These are phyloP conservation scores for Pleodorina starrii DNA, from an alignment of 139 green algal species.

Conservation along the genomic window DNA sequence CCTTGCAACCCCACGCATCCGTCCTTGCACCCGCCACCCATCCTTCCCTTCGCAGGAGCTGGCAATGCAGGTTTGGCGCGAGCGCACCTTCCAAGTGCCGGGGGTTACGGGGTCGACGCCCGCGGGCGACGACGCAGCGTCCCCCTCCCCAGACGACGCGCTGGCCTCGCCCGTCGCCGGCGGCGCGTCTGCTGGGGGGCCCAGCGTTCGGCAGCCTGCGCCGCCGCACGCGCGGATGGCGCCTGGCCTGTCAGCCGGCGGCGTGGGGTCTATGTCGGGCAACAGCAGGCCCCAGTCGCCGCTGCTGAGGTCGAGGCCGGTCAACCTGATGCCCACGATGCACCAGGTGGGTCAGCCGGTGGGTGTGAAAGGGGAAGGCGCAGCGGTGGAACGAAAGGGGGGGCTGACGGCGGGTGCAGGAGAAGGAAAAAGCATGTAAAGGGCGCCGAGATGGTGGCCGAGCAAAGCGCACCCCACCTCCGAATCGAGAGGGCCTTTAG, in stretches of 20 bases:
- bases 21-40: too few relatives aligned
- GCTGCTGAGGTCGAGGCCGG: constrained; percentile 21
- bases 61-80: constrained; percentile 19
- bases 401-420: background rate
- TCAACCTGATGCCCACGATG: constrained; percentile 36
- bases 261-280: background rate
- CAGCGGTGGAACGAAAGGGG: background rate
- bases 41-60: background rate
- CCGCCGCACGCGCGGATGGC: constrained; percentile 21
- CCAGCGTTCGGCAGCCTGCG: background rate
- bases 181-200: too few relatives aligned
- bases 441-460: too few relatives aligned
- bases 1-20: too few relatives aligned
- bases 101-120: too few relatives aligned
- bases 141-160: too few relatives aligned
- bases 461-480: too few relatives aligned
- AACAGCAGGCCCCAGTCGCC: background rate
- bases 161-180: background rate
- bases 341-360: constrained; percentile 8
- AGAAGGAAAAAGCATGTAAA: too few relatives aligned
- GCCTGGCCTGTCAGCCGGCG: background rate
- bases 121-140: too few relatives aligned
- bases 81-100: constrained; percentile 14
- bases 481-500: too few relatives aligned
- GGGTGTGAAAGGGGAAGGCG: background rate